Conservation (phyloP, 2,329 filamentous ascomycete species). For the Periconia digitata region DNA sequence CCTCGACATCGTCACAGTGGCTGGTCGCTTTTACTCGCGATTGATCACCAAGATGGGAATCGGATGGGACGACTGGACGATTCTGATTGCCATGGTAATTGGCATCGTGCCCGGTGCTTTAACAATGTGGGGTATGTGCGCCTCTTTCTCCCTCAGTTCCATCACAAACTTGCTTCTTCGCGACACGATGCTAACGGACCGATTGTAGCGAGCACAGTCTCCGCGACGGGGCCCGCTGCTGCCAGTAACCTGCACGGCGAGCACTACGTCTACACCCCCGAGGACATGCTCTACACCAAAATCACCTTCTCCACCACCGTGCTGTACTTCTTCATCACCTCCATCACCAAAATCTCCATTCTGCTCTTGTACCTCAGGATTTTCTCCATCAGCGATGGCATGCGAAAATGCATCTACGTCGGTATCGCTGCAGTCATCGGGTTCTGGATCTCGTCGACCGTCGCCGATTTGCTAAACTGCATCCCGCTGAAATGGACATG, state of each 20-base stretch:
- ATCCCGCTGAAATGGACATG: conserved; percentile 4
- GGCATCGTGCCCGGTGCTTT: too few species aligned
- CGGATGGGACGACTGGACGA: conserved; percentile 2
- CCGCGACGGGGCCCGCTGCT: background rate
- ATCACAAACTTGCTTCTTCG: background rate
- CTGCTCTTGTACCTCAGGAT: conserved; percentile 1
- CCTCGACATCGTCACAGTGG: conserved; percentile 1
- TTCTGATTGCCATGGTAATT: too few species aligned
- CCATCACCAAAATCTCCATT: conserved; percentile 1
- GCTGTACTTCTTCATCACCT: conserved; percentile 1
- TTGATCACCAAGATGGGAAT: conserved; percentile 1
- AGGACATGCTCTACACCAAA: conserved; percentile 1
- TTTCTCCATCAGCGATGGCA: background rate
- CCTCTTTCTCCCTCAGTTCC: background rate
- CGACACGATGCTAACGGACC: background rate
- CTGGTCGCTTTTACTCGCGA: conserved; percentile 1
- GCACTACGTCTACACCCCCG: conserved; percentile 1
- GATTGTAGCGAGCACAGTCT: conserved; percentile 1
- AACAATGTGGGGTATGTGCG: too few species aligned
- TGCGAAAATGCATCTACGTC: background rate
- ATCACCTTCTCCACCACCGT: conserved; percentile 1
- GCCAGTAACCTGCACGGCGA: background rate
- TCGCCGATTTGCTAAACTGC: background rate
- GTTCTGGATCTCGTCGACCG: background rate
- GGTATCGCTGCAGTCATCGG: background rate